These are phyloP conservation scores for Dendrocalamus sinicus DNA, from an alignment of 176 grass and related monocot genomes.

Conservation along the genomic window DNA sequence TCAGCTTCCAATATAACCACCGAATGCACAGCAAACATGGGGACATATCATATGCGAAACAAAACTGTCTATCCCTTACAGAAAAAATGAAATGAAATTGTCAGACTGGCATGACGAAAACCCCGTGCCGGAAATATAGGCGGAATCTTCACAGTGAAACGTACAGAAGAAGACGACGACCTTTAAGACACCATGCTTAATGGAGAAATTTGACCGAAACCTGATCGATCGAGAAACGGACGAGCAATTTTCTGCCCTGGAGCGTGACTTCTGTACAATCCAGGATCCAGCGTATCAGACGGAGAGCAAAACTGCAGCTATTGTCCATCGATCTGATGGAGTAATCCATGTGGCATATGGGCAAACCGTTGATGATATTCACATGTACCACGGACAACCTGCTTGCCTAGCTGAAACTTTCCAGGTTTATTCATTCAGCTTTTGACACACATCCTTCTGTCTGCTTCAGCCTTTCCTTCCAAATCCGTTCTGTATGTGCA, in stretches of 20 bases:
- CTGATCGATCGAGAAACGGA: not conserved
- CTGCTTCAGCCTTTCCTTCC: slow-evolving; percentile 7
- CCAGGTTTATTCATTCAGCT: slow-evolving; percentile 30
- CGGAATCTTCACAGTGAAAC: not conserved
- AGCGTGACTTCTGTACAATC: not conserved
- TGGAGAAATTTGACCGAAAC: not conserved
- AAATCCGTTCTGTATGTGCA: not conserved
- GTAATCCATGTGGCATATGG: not conserved
- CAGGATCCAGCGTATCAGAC: not conserved
- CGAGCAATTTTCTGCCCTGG: too few relatives aligned
- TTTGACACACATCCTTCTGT: slow-evolving; percentile 12
- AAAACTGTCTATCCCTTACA: not conserved
- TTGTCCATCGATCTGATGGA: too few relatives aligned
- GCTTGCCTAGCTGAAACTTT: slow-evolving; percentile 22
- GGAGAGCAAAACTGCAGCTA: not conserved
- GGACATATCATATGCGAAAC: not conserved
- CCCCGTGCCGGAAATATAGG: not conserved
- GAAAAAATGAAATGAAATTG: not conserved
- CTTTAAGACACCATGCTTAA: not conserved
- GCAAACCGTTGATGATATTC: not conserved
- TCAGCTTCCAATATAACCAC: not conserved
- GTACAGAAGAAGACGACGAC: not conserved
- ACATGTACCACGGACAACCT: not conserved
- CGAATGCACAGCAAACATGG: too few relatives aligned
- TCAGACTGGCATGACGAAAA: slow-evolving; percentile 3